These are phyloP conservation scores for Erodium maritimum DNA, from an alignment of 345 rosid genomes.

Conservation along the genomic window DNA sequence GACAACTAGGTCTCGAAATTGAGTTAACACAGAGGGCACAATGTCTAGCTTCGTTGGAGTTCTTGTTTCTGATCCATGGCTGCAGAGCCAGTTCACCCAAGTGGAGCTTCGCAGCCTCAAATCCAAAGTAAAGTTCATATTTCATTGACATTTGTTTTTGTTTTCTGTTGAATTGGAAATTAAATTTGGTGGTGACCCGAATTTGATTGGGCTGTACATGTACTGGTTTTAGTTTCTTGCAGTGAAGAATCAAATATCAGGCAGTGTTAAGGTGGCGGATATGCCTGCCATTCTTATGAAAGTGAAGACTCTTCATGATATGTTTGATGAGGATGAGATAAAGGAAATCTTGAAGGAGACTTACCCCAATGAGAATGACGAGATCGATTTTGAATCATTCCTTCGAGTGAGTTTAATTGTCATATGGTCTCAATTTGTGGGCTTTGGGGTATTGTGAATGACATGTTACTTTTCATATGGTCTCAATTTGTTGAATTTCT, in stretches of 20 bases:
- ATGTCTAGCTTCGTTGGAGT: slow-evolving; percentile 94
- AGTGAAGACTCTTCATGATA: slow-evolving; percentile 56
- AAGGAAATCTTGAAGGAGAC: slow-evolving; percentile 47
- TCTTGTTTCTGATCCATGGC: slow-evolving; percentile 89
- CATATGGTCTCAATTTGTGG: too few species aligned
- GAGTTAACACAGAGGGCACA: slow-evolving; percentile 9
- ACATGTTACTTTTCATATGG: too few species aligned
- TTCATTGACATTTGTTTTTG: neutral
- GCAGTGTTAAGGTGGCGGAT: slow-evolving; percentile 46
- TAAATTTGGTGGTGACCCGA: neutral
- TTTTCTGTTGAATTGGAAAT: neutral
- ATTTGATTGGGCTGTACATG: slow-evolving; percentile 10
- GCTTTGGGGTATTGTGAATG: too few species aligned
- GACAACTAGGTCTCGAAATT: neutral
- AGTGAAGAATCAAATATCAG: slow-evolving; percentile 38
- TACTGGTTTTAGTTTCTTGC: slow-evolving; percentile 43
- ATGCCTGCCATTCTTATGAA: slow-evolving; percentile 58
- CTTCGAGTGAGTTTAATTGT: slow-evolving; percentile 49
- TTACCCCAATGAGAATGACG: slow-evolving; percentile 29
- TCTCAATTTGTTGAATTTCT: too few species aligned
- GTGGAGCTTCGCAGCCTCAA: slow-evolving; percentile 94
- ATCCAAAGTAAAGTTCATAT: slow-evolving; percentile 48
- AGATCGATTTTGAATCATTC: slow-evolving; percentile 76
- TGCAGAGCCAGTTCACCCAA: slow-evolving; percentile 97
- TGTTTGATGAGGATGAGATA: slow-evolving; percentile 54